Base-by-base conservation (phyloP, 2,329 filamentous ascomycete species). In the Diaporthe ilicicola region DNA sequence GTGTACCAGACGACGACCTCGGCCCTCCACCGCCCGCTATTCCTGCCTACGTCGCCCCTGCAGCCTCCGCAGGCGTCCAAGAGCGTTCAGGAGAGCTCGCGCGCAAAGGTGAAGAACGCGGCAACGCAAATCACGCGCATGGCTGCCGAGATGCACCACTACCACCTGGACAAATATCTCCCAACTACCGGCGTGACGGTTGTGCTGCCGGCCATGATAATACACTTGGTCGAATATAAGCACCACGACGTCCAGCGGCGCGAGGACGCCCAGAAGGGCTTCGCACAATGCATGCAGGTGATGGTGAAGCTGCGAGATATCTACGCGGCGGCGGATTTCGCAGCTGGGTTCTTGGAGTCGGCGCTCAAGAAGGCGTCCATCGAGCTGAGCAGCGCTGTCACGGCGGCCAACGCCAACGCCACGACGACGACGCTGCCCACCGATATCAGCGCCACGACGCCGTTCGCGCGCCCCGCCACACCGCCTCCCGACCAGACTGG, bases 291-390 rank as follows among this genome's bases (percentile, higher is more conserved):
- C 82, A 97, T 98, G 94, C 89, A 91, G 56, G 94, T 97, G 71
- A 93, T 98, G 86, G 91, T 94, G 79, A 92, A 92, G 74, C 87
- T 98, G 22, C 90, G 94, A 46, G 94, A 97, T 77, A 93, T 94
- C 37, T 98, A 98, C 77, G 91, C 94, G 0, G 94, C 95, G 0
- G 95, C 95, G n/a, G 95, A 98, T 80, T 97, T 96, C 77, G 94
- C 94, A n/a, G 95, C 93, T 0, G 93, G 93, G 2, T 98, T 98
- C 84, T 87, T 98, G n/a, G 94, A 97, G 79, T 94, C 94, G 1
- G 94, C 94, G 0, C 92, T 97, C 73, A 91, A 93, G 73, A 97
- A 97, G 83, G 94, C 94, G 10, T 91, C 93, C 70, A 94, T 96
- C 73, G 90, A 93, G 69, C 85, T 94, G 48, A 88, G 82, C 64